Evolutionary conservation across 2,329 filamentous ascomycete genomes (phyloP).

Genomic region (Calycina marina): DNA sequence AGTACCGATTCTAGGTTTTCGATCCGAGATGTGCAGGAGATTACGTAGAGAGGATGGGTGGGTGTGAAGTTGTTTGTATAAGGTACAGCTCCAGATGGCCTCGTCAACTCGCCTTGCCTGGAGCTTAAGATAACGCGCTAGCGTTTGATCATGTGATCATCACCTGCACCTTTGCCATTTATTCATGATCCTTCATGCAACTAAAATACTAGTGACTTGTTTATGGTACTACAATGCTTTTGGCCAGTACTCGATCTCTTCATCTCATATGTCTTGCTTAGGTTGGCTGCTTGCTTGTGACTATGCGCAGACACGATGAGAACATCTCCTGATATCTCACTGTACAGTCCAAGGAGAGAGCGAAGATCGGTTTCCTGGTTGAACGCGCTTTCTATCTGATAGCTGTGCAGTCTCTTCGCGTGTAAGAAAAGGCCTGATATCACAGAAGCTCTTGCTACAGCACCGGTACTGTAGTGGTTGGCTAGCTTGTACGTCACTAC

Average conservation of each 20-base stretch:
- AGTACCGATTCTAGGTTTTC: no score
- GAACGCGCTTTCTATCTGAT: no score
- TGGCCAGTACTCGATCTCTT: not conserved
- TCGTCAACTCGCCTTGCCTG: not conserved
- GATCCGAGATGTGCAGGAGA: no score
- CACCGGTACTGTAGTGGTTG: not conserved
- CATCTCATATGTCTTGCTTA: not conserved
- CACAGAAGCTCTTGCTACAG: no score
- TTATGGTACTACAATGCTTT: not conserved
- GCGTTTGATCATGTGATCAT: not conserved
- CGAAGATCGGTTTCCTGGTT: no score
- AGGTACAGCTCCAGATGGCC: not conserved
- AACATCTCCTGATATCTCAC: no score
- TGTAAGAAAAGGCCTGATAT: no score
- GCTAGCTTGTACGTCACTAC: not conserved
- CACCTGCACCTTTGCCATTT: not conserved
- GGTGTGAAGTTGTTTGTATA: not conserved
- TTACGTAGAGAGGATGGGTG: no score
- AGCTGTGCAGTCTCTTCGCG: no score
- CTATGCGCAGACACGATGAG: no score
- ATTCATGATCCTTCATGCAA: not conserved
- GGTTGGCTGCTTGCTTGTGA: no score
- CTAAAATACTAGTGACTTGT: not conserved
- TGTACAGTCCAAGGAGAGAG: no score
- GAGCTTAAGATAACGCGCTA: not conserved